Evolutionary conservation across 371 early-diverging fungal genomes (phyloP), one percentile per base, ranked within the genome.

Genomic region (Mucor racemosus): DNA sequence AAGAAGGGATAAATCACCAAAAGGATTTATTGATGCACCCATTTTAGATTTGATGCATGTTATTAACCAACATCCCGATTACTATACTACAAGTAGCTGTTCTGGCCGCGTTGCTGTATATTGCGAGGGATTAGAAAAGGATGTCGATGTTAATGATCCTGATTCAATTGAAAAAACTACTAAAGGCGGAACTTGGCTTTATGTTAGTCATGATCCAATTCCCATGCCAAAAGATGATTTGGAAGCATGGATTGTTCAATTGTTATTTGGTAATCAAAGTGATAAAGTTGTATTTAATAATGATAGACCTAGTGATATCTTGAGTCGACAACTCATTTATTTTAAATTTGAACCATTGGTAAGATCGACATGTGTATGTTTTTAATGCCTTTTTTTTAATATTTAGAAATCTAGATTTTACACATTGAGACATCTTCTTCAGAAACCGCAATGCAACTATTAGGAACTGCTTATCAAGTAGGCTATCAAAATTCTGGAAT

Each of bases 291-390:
- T 74, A 7, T 53, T 69, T 9, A 58, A 73, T 55, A 69, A 48
- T 0, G 55, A 58, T 10, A 53, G 33, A 35, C 63, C 66, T 3
- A 33, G 39, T 19, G 55, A 69, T 53, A 63, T 73, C 5, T 54
- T 71, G 39, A 21, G 65, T 6, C 66, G 71, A 26, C 76, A 81
- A 33, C 33, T 82, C 41, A 75, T 87, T 14, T 86, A 82, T 57
- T 89, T 86, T 66, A 88, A 89, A 58, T 88, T 89, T 66, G 88
- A 89, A 57, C 88, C 89, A 4, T 76, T 89, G 82, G 89, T 88
- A 80, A 68, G 54, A 35, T 14, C 7, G 1, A 11, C 3, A 8
- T 15, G 44, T 11, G 7, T 11, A 44, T 21, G 50, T 26, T 19
- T 38, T 10, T 19, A 50, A 50, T 7, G 17, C 2, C 1, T 19